These are phyloP conservation scores for Paracoccidioides brasiliensis DNA, from an alignment of 2,329 filamentous ascomycete species.

Conservation along the genomic window DNA sequence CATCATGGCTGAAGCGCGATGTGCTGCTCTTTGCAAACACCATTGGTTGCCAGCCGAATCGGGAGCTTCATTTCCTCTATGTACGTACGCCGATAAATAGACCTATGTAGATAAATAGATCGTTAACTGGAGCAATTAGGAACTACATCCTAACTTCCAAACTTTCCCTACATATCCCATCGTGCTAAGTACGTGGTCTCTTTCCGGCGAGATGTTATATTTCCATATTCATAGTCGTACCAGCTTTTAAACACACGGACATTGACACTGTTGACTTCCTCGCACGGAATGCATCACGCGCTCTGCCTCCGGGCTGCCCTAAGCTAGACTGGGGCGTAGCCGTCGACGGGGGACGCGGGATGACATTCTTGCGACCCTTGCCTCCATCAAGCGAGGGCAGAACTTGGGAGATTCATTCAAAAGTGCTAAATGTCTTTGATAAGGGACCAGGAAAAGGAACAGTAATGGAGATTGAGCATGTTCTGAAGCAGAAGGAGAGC, in stretches of 20 bases:
- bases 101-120: background rate
- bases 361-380: slow-evolving; percentile 62
- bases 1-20: slow-evolving; percentile 70
- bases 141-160: slow-evolving; percentile 72
- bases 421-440: slow-evolving; percentile 74
- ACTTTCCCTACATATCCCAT: slow-evolving; percentile 87
- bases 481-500: slow-evolving; percentile 55
- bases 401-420: slow-evolving; percentile 62
- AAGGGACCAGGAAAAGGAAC: slow-evolving; percentile 60
- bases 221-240: background rate
- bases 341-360: slow-evolving; percentile 70
- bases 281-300: slow-evolving; percentile 48
- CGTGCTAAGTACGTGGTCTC: slow-evolving; percentile 50
- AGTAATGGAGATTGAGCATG: slow-evolving; percentile 64
- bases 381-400: slow-evolving; percentile 56
- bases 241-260: slow-evolving; percentile 61
- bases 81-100: slow-evolving; percentile 36
- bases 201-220: slow-evolving; percentile 5
- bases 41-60: slow-evolving; percentile 59
- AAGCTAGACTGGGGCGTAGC: slow-evolving; percentile 60
- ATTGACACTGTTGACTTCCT: slow-evolving; percentile 78
- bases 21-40: slow-evolving; percentile 77
- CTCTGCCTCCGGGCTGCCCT: slow-evolving; percentile 59
- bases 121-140: slow-evolving; percentile 36
- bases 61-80: slow-evolving; percentile 87